phyloP scores from a whole-genome alignment of 768 basidiomycete species.

The Agaricus blazei region DNA sequence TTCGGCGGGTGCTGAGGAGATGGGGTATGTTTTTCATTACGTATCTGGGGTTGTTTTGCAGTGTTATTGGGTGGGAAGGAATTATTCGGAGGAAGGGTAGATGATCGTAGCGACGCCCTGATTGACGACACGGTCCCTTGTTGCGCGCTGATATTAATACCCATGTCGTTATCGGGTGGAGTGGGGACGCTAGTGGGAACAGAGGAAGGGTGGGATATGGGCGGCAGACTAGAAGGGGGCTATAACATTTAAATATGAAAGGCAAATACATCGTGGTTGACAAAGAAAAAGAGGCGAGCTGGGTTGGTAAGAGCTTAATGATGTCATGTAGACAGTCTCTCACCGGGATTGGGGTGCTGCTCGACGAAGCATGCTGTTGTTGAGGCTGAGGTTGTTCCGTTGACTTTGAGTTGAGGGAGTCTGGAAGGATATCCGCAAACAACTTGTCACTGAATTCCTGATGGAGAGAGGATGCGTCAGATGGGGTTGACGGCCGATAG shows the following conservation, averaged over 20 bases:
- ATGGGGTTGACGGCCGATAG: neutral
- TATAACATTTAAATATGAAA: neutral
- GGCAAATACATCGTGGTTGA: neutral
- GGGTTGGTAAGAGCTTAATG: conserved; percentile 4
- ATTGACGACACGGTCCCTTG: neutral
- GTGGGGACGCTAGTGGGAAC: neutral
- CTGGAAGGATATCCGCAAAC: conserved; percentile 8
- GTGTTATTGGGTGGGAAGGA: neutral
- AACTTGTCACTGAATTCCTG: conserved; percentile 11
- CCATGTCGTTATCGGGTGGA: conserved; percentile 8
- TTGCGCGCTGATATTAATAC: neutral
- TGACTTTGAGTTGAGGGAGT: conserved; percentile 6
- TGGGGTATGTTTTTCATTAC: conserved; percentile 1
- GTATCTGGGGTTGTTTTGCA: neutral
- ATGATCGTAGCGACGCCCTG: conserved; percentile 4
- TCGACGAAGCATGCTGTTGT: conserved; percentile 14
- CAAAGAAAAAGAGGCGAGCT: neutral
- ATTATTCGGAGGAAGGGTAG: neutral
- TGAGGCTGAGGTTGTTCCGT: conserved; percentile 3
- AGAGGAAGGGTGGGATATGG: conserved; percentile 7
- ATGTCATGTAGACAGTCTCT: conserved; percentile 19
- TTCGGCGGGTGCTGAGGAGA: neutral
- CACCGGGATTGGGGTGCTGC: conserved; percentile 16
- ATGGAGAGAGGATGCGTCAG: neutral
- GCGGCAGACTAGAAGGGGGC: conserved; percentile 5